Evolutionary conservation across 768 basidiomycete species (phyloP).

Genomic region (Agaricus sinodeliciosus): DNA sequence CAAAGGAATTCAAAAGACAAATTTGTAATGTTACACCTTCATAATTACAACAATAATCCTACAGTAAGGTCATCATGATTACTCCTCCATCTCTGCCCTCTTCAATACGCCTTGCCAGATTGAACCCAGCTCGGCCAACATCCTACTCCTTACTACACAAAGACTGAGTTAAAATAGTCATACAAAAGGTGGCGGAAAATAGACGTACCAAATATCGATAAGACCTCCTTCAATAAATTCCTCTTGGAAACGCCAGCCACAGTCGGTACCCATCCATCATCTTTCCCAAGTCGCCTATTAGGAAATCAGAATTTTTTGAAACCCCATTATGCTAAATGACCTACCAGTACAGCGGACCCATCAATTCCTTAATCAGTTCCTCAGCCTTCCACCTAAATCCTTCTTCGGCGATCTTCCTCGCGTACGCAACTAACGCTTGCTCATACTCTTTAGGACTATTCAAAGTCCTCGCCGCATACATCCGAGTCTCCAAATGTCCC

Average conservation of each 20-base stretch:
- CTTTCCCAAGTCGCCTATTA: constrained; percentile 61
- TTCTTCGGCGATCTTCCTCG: constrained; percentile 83
- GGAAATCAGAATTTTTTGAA: constrained; percentile 1
- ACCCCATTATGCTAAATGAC: constrained; percentile 18
- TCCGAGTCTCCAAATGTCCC: constrained; percentile 79
- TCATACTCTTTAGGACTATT: constrained; percentile 87
- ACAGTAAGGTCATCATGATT: background rate
- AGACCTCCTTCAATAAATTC: constrained; percentile 76
- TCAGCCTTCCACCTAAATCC: constrained; percentile 85
- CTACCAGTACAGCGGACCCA: constrained; percentile 87
- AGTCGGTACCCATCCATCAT: constrained; percentile 60
- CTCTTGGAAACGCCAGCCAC: constrained; percentile 72
- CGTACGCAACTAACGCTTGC: constrained; percentile 66
- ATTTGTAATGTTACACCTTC: no score
- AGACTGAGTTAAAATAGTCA: background rate
- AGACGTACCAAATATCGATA: constrained; percentile 67
- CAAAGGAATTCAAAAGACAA: no score
- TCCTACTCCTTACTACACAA: constrained; percentile 72
- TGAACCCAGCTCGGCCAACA: constrained; percentile 62
- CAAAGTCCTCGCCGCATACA: constrained; percentile 67
- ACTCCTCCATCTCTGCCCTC: constrained; percentile 50
- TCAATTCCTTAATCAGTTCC: constrained; percentile 84
- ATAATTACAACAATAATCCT: no score
- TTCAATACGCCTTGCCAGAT: constrained; percentile 82
- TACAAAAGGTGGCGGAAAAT: background rate